Base-by-base conservation (phyloP, 192 early-diverging fungal species). In the Podila horticola region DNA sequence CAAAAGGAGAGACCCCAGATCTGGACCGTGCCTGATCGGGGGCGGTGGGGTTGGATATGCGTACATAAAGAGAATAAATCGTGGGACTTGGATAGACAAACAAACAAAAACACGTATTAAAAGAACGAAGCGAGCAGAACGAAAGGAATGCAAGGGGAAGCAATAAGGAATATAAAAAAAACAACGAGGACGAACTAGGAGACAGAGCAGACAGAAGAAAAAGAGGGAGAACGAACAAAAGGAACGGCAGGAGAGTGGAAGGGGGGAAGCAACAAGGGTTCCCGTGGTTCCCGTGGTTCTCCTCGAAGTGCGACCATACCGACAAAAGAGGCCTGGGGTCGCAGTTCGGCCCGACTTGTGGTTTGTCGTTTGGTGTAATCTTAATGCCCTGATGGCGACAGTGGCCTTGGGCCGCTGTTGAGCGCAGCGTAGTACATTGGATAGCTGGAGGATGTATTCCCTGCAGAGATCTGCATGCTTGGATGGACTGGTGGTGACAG, bases 391-490 rank as follows among this genome's bases (percentile, higher is more conserved):
- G 68, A 61, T 3, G 75, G 69, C 9, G 75, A 71, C 50, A 15
- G 58, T 9, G 75, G 75, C 20, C 69, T 15, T 12, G 41, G 58
- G 24, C 61, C 15, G 20, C 69, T 64, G 36, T 72, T 79, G 58
- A 77, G 74, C 36, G 68, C 65, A 8, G 75, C 75, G 66, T 79
- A 67, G 38, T 66, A 79, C 15, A 71, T 48, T 33, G 75, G 75
- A 49, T 71, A 79, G 22, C 64, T 52, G 19, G 74, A 65, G 22
- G 64, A 36, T 29, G 65, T 48, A 33, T 63, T 26, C 12, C 61
- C 41, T 20, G 58, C 24, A 45, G 57, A 48, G 12, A 36, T 29
- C 50, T 33, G 73, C 51, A 36, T 60, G 8, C 38, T 51, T 64
- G 69, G 50, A 17, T 50, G 13, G 19, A 61, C 62, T 20, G 41